Base-by-base conservation (phyloP, 1,284 basidiomycete genomes). In the Taiwanofungus camphoratus region DNA sequence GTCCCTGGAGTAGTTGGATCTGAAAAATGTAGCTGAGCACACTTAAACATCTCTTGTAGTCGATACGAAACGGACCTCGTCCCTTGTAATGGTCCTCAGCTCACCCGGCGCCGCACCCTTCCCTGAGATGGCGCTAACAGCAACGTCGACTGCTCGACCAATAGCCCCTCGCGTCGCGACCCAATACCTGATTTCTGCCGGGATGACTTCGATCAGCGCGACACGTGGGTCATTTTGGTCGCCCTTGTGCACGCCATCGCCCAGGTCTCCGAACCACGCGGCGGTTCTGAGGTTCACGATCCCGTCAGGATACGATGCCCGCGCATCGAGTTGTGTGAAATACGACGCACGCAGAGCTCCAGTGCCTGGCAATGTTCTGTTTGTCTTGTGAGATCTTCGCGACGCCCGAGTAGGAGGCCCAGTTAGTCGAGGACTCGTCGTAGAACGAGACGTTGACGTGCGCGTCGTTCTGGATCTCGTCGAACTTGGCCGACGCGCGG, bases 201-300 rank as follows among this genome's bases (percentile, higher is more conserved):
- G 90, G 39, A 84, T 63, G 34, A 96, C 79, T 60, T 92, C 80
- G 53, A 96, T 86, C 30, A 92, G 60, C 1, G 81, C 75, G 3
- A 96, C 77, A 21, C 93, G 78, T 0, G 91, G 89, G 52, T 96
- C 93, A 45, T 76, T 71, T 42, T 76, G 74, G 56, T 87, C 78
- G 24, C 92, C 92, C 50, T 82, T 88, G 63, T 92, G 89, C 13
- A 86, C 67, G n/a, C 87, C 89, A 54, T 95, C 92, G 36, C 82
- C 82, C 48, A 93, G 71, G 60, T 94, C 84, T 16, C 87, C 89
- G 57, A 95, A 94, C 77, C 90, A 95, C 0, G 84, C 87, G 9
- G 79, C 66, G 33, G 77, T 69, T 3, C 83, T 86, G 3, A 13
- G 20, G 1, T 33, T 16, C 0, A 9, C 7, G 24, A 41, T 16